Base-by-base conservation (phyloP, 805 yeast genomes). In the Torulaspora franciscae region DNA sequence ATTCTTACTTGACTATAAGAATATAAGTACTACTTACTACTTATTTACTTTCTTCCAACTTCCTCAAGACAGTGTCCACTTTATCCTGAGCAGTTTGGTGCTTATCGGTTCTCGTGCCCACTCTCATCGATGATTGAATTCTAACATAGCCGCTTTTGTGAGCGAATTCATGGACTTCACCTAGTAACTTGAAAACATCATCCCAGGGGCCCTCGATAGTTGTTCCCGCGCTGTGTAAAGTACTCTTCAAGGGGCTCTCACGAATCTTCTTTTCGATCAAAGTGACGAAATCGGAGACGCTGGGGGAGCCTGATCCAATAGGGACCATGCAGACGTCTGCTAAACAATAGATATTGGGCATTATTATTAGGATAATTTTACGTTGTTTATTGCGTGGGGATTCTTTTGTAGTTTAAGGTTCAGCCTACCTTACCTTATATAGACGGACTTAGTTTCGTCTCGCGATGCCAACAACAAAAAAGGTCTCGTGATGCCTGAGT, bases 141-240 rank as follows among this genome's bases (percentile, higher is more conserved):
- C 96, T 74, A 8, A 83, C 74, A 9, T 85, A 79, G 1, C 95
- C 95, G 52, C 76, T 70, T 3, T 72, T 72, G 58, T 88, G 96
- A 42, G 85, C 75, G 36, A 70, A 70, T 57, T 82, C 81, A 58
- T 88, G 96, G 55, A 87, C 68, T 53, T 77, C 75, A 6, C 96
- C 96, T 55, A 88, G 83, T 42, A 86, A 66, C 27, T 73, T 77
- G 79, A 81, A 83, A 1, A 89, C 96, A 44, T 84, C 89, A 57
- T 80, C 79, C 96, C 96, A 89, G n/a, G 88, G 89, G 1, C 96
- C 96, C 56, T 85, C 79, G 54, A 84, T 80, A 1, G 96, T 87
- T 6, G 96, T 88, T 3, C 96, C 96, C 2, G 96, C 96, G 54
- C 95, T 83, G 65, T 88, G 96, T 48, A 88, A 69, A 1, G 85